Base-by-base conservation (phyloP, 208 protist genomes). In the Crithidia expoeki region DNA sequence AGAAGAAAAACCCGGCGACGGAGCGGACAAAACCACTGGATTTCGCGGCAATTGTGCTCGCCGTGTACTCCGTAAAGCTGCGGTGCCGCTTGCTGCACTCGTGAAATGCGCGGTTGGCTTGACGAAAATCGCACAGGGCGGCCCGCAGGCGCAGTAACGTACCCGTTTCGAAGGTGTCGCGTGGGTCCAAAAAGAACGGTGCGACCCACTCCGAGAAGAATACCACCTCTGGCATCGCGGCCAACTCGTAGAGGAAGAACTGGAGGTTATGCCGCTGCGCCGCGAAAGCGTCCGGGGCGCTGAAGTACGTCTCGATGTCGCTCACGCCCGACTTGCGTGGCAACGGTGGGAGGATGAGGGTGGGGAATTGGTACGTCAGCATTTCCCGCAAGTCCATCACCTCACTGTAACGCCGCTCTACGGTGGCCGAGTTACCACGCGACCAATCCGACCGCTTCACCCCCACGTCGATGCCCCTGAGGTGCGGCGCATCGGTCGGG, bases 371-470 rank as follows among this genome's bases (percentile, higher is more conserved):
- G 56, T 84, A 86, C 27, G 72, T 74, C 9, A 96, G 80, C 23
- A 94, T 69, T 28, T 80, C 63, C 0, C 91, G 88, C 55, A 96
- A 80, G 42, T 84, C 79, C 32, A 86, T 61, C 55, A 96, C 46
- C 77, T 96, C 91, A 56, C 83, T 93, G 81, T 96, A 96, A 14
- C 91, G 81, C 5, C 91, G 88, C 63, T 94, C 80, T n/a, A 93
- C 76, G 33, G 60, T 77, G 14, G 78, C 76, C 12, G 68, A 73
- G 49, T 71, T 75, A 50, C 77, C 83, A 21, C 76, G 65, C 12
- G 68, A 79, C 89, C 86, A 94, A 49, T 85, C 72, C 58, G 76
- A 88, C 21, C 80, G 77, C 34, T 74, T 36, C 52, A 94, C 68
- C 16, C 84, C 82, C 34, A 67, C 62, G 51, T 83, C 76, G 16